phyloP scores from a whole-genome alignment of 2,329 filamentous ascomycete species.

The Verticillium klebahnii region DNA sequence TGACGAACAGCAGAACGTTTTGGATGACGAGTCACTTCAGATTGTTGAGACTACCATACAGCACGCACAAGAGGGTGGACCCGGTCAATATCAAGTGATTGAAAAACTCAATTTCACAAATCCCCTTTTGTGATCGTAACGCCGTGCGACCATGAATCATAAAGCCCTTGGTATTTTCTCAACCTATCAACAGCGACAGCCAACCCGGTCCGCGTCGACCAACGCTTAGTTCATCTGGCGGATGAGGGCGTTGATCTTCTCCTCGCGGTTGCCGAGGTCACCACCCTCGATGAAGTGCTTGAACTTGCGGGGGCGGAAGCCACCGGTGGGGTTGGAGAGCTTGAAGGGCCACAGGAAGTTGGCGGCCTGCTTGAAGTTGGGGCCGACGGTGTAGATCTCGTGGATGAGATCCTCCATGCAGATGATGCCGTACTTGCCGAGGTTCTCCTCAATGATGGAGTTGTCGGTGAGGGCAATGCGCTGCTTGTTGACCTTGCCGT shows the following conservation, averaged over 20 bases:
- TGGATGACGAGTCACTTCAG: background rate
- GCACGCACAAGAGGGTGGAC: slow-evolving; percentile 7
- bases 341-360: slow-evolving; percentile 99
- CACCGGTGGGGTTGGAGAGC: slow-evolving; percentile 96
- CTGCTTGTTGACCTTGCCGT: slow-evolving; percentile 99
- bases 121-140: slow-evolving; percentile 22
- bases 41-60: slow-evolving; percentile 2
- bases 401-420: slow-evolving; percentile 99
- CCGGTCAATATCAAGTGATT: slow-evolving; percentile 4
- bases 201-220: slow-evolving; percentile 13
- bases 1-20: background rate
- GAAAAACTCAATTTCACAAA: slow-evolving; percentile 27
- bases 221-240: slow-evolving; percentile 90
- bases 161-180: slow-evolving; percentile 14
- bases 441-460: slow-evolving; percentile 91
- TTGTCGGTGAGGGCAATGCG: slow-evolving; percentile 96
- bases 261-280: slow-evolving; percentile 98
- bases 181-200: slow-evolving; percentile 19
- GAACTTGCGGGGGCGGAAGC: slow-evolving; percentile 96
- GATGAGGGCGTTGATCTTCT: slow-evolving; percentile 94
- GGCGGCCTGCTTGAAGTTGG: slow-evolving; percentile 99
- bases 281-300: slow-evolving; percentile 98
- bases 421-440: slow-evolving; percentile 98
- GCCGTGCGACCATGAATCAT: slow-evolving; percentile 26
- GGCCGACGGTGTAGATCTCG: slow-evolving; percentile 97